Conservation (phyloP, 768 basidiomycete genomes). For the Mycena kentingensis region DNA sequence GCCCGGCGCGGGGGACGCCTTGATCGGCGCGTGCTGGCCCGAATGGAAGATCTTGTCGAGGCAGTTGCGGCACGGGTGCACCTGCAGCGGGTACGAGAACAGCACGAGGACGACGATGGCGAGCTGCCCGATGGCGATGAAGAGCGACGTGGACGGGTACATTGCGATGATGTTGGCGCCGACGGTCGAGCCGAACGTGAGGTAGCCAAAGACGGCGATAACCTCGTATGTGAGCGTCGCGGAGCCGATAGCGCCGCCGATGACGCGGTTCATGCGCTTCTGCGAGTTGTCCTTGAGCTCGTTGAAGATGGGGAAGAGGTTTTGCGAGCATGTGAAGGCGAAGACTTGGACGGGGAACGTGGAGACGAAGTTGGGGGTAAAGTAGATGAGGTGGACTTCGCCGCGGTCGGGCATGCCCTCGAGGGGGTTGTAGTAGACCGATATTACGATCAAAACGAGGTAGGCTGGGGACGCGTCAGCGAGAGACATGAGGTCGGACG, state of each 20-base stretch:
- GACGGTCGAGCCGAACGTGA: conserved; percentile 91
- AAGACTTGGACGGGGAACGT: conserved; percentile 95
- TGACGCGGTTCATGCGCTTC: conserved; percentile 81
- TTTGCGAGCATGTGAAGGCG: conserved; percentile 91
- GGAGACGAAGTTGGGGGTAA: conserved; percentile 76
- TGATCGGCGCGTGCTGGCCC: conserved; percentile 38
- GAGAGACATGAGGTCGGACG: neutral
- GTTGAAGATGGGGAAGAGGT: conserved; percentile 93
- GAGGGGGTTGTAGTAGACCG: conserved; percentile 76
- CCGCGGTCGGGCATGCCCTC: conserved; percentile 64
- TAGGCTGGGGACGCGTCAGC: conserved; percentile 51
- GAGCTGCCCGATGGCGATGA: conserved; percentile 90
- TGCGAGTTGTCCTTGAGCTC: conserved; percentile 85
- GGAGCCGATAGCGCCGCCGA: conserved; percentile 83
- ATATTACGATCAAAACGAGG: conserved; percentile 75
- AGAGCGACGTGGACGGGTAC: conserved; percentile 87
- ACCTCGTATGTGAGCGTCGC: conserved; percentile 85
- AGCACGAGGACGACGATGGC: conserved; percentile 90
- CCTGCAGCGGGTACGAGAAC: conserved; percentile 93
- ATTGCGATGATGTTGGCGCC: conserved; percentile 93
- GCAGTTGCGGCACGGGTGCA: conserved; percentile 90
- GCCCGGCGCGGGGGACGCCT: conserved; percentile 34
- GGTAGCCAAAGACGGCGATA: conserved; percentile 85
- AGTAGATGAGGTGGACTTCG: conserved; percentile 69
- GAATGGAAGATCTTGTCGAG: conserved; percentile 84